Conservation (phyloP, 2,329 filamentous ascomycete species). For the Albophoma yamanashiensis region DNA sequence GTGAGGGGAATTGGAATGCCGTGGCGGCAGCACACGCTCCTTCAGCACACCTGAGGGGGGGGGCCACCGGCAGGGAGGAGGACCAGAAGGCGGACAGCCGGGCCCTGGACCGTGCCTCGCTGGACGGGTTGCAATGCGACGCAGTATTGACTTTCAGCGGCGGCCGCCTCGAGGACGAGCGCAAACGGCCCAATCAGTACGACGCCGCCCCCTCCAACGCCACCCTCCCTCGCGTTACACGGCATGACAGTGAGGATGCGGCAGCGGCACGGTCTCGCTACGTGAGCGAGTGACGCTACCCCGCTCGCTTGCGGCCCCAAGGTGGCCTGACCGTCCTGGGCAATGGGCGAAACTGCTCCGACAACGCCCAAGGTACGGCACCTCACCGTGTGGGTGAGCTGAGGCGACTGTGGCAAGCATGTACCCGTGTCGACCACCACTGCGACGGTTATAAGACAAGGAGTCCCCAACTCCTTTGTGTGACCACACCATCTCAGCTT, state of each 20-base stretch:
- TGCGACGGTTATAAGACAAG: not conserved
- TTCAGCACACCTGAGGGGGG: not conserved
- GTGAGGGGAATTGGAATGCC: not conserved
- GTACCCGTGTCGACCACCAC: not conserved
- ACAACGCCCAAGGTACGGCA: not conserved
- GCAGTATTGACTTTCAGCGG: not conserved
- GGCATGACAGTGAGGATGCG: not conserved
- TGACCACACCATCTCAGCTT: not conserved
- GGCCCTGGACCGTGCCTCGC: not conserved
- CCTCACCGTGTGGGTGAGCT: not conserved
- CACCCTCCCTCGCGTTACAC: not conserved
- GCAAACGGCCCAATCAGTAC: not conserved
- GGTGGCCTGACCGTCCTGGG: not conserved
- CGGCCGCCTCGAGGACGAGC: not conserved
- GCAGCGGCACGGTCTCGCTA: not conserved
- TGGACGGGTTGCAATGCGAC: not conserved
- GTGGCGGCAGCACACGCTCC: not conserved
- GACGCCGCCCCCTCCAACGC: not conserved
- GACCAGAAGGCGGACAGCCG: not conserved
- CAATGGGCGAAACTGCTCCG: not conserved
- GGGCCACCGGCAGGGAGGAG: not conserved
- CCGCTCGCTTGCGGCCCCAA: not conserved
- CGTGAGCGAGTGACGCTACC: not conserved
- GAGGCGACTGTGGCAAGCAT: not conserved
- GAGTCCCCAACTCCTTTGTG: not conserved